phyloP scores from a whole-genome alignment of 139 green algal species.

The Mesotaenium endlicherianum region DNA sequence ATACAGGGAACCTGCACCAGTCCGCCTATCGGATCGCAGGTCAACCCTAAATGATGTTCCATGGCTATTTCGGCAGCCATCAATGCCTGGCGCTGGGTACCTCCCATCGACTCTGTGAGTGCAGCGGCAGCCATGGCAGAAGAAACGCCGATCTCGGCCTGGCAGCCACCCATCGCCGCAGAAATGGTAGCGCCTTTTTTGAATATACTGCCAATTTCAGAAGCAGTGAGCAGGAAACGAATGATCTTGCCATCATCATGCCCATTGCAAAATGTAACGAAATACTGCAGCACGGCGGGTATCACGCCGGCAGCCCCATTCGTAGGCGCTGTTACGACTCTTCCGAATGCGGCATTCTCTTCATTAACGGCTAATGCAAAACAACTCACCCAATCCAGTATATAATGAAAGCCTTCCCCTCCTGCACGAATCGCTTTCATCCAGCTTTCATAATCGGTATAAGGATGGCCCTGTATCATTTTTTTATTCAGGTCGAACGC shows the following conservation, averaged over 20 bases:
- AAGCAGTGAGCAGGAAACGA: background rate
- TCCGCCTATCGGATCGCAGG: background rate
- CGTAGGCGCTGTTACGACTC: background rate
- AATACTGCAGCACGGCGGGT: background rate
- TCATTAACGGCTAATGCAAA: background rate
- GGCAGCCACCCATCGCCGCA: background rate
- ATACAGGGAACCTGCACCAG: conserved; percentile 4
- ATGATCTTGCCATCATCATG: background rate
- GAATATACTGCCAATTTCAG: background rate
- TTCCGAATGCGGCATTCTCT: background rate
- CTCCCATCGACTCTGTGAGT: background rate
- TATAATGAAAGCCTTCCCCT: no score
- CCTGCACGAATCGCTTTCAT: no score
- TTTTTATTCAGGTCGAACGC: no score
- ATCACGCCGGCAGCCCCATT: background rate
- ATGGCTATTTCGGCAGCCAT: background rate
- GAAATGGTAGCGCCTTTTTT: background rate
- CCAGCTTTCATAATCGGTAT: no score
- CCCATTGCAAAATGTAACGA: background rate
- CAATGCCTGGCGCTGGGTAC: background rate
- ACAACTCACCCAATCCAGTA: no score
- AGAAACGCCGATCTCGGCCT: background rate
- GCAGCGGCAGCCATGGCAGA: background rate
- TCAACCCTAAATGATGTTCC: background rate
- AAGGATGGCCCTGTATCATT: no score